Percentiles rank a stretch among this genome's conserved stretches.
Evolutionary conservation across 1,284 basidiomycete genomes (phyloP).

Genomic region (Albatrellus sp.): DNA sequence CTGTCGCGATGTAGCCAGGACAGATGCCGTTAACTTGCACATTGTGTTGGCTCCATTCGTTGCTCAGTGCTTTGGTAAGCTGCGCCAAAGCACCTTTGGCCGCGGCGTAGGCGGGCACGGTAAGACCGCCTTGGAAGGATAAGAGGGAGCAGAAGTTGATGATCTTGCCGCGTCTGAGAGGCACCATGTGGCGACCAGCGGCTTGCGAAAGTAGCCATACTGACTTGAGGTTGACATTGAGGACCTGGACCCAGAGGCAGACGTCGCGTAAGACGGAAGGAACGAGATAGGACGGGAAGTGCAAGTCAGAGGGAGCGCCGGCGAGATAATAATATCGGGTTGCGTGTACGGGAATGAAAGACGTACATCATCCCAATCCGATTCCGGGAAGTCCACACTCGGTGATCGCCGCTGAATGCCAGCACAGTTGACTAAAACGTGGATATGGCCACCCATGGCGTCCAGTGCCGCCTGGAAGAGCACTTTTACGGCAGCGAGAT

Average conservation of each 20-base stretch:
- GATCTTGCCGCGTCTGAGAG: slow-evolving; percentile 63
- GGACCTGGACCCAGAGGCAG: slow-evolving; percentile 32
- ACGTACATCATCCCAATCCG: slow-evolving; percentile 83
- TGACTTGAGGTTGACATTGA: slow-evolving; percentile 70
- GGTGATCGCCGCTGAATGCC: slow-evolving; percentile 86
- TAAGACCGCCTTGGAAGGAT: slow-evolving; percentile 71
- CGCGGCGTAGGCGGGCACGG: slow-evolving; percentile 85
- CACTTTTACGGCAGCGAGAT: slow-evolving; percentile 51
- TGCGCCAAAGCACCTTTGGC: slow-evolving; percentile 83
- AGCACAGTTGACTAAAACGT: slow-evolving; percentile 89
- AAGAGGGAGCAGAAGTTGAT: slow-evolving; percentile 74
- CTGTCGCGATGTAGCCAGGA: slow-evolving; percentile 88
- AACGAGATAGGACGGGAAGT: slow-evolving; percentile 1
- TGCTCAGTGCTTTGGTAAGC: slow-evolving; percentile 67
- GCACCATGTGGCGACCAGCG: slow-evolving; percentile 72
- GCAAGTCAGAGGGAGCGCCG: slow-evolving; percentile 1
- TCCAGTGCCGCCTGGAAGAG: slow-evolving; percentile 57
- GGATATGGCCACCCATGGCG: slow-evolving; percentile 54
- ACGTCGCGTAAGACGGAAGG: slow-evolving; percentile 2
- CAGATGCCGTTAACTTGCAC: slow-evolving; percentile 87
- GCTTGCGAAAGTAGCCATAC: slow-evolving; percentile 68
- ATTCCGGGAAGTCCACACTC: slow-evolving; percentile 71
- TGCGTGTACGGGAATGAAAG: slow-evolving; percentile 8
- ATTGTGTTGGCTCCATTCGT: slow-evolving; percentile 72
- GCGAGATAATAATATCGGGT: background rate